Percentiles rank a stretch among this genome's conserved stretches.
Evolutionary conservation across 768 basidiomycete species (phyloP).

Genomic region (Rhizopogon salebrosus): DNA sequence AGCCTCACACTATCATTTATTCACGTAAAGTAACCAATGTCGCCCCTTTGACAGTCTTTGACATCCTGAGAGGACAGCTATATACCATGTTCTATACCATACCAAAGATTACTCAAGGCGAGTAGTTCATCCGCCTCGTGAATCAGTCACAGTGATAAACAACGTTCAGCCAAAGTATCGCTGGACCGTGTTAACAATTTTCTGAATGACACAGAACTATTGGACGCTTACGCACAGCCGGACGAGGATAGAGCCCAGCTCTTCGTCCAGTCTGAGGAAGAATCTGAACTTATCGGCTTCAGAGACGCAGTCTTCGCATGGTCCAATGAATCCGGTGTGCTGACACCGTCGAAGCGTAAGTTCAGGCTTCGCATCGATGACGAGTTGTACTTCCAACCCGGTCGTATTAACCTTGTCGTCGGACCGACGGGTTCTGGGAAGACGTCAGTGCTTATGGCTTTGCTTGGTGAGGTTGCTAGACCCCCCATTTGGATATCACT

Average conservation of each 20-base stretch:
- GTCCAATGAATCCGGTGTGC: conserved; percentile 19
- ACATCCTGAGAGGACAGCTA: conserved; percentile 51
- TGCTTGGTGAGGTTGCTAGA: conserved; percentile 31
- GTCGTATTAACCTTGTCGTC: conserved; percentile 51
- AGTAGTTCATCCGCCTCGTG: background rate
- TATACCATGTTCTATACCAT: conserved; percentile 28
- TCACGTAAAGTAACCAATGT: background rate
- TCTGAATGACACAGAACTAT: conserved; percentile 21
- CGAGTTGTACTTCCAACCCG: conserved; percentile 49
- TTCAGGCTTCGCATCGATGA: conserved; percentile 48
- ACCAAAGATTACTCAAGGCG: conserved; percentile 21
- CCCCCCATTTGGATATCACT: background rate
- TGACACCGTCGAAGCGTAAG: conserved; percentile 27
- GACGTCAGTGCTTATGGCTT: conserved; percentile 61
- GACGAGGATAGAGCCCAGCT: background rate
- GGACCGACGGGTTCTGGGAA: conserved; percentile 61
- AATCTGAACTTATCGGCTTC: conserved; percentile 42
- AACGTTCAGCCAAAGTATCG: conserved; percentile 52
- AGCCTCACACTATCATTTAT: background rate
- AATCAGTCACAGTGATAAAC: conserved; percentile 6
- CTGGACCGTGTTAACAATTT: conserved; percentile 52
- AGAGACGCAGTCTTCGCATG: conserved; percentile 53
- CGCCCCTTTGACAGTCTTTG: conserved; percentile 42
- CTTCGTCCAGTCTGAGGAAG: conserved; percentile 5
- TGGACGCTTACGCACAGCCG: conserved; percentile 5